Percentiles rank a stretch among this genome's conserved stretches.
These are phyloP conservation scores for Phytopythium litorale DNA, from an alignment of 352 stramenopile genomes.

Conservation along the genomic window DNA sequence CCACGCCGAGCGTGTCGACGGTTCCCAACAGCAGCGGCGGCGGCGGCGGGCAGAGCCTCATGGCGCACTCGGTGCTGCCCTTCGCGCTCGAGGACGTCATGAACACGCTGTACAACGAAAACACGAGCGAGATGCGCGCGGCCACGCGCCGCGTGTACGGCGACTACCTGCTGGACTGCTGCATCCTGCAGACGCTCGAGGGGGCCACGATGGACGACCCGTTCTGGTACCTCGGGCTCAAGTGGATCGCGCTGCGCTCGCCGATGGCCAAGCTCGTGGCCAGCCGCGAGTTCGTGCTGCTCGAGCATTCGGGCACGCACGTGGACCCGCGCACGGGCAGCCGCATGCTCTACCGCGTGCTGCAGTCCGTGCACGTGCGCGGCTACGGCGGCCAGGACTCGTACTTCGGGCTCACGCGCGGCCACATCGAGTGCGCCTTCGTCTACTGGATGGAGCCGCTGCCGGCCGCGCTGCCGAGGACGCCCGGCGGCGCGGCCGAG, in stretches of 20 bases:
- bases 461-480: not conserved
- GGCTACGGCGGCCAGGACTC: constrained; percentile 55
- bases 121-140: constrained; percentile 42
- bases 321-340: constrained; percentile 39
- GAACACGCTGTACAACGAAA: constrained; percentile 56
- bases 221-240: constrained; percentile 74
- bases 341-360: constrained; percentile 57
- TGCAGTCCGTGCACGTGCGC: constrained; percentile 56
- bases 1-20: not conserved
- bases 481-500: not conserved
- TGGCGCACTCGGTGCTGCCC: constrained; percentile 46
- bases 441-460: constrained; percentile 64
- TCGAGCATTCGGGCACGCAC: constrained; percentile 66
- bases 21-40: not conserved
- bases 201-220: constrained; percentile 54
- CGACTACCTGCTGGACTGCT: constrained; percentile 54
- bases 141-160: constrained; percentile 41
- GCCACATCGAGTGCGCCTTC: constrained; percentile 54
- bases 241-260: constrained; percentile 69
- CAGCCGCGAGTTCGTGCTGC: constrained; percentile 63
- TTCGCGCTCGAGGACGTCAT: constrained; percentile 68
- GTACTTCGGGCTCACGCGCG: constrained; percentile 68
- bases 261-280: constrained; percentile 54
- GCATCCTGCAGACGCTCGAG: constrained; percentile 60
- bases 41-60: constrained; percentile 44